Percentiles rank a stretch among this genome's conserved stretches.
Evolutionary conservation across 1,284 basidiomycete genomes (phyloP).

Genomic region (Trichosporon sp.): DNA sequence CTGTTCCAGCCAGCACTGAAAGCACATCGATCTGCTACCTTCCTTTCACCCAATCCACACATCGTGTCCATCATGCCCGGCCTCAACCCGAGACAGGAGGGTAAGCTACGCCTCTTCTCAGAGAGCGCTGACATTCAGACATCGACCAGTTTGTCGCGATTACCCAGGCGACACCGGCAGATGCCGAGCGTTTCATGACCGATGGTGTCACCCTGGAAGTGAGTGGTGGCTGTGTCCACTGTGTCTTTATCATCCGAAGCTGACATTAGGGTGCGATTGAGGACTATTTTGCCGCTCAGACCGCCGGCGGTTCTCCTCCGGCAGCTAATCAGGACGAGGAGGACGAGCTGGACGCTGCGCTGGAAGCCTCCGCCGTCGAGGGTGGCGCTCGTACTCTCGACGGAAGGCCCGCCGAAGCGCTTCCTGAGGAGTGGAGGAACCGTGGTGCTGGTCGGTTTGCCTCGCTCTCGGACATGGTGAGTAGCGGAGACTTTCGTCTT

Average conservation of each 20-base stretch:
- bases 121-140: conserved; percentile 36
- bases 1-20: background rate
- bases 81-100: conserved; percentile 43
- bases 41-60: background rate
- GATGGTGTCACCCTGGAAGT: conserved; percentile 52
- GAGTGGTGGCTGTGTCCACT: conserved; percentile 22
- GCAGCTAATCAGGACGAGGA: conserved; percentile 38
- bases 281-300: conserved; percentile 52
- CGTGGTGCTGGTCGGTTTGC: conserved; percentile 36
- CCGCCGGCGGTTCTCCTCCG: conserved; percentile 29
- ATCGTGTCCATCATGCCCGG: conserved; percentile 40
- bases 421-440: conserved; percentile 52
- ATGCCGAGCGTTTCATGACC: conserved; percentile 51
- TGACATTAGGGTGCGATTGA: conserved; percentile 50
- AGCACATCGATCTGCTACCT: background rate
- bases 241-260: background rate
- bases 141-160: conserved; percentile 54
- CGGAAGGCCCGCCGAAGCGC: conserved; percentile 38
- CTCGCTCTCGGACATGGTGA: conserved; percentile 35
- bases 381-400: conserved; percentile 41
- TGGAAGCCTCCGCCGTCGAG: conserved; percentile 24
- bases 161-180: conserved; percentile 48
- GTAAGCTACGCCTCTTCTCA: conserved; percentile 27
- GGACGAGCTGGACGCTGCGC: conserved; percentile 35
- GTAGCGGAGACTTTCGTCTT: background rate